Percentiles rank a stretch among this genome's conserved stretches.
Evolutionary conservation across 2,329 filamentous ascomycete genomes (phyloP).

Genomic region (Colletotrichum cordylinicola): DNA sequence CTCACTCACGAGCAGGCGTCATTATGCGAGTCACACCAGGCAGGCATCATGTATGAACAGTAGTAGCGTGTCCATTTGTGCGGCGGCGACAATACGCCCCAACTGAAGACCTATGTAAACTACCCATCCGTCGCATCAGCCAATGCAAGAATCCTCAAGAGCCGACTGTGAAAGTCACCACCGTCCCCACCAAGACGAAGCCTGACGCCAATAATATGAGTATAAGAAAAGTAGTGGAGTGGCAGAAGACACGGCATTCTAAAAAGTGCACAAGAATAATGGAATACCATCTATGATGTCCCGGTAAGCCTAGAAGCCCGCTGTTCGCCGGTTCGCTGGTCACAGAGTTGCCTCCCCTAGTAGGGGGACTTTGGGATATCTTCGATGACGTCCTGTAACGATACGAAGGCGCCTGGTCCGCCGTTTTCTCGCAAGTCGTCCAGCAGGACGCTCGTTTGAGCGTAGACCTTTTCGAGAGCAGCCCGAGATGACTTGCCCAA

Average conservation of each 20-base stretch:
- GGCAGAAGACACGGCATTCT: background rate
- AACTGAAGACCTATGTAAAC: conserved; percentile 8
- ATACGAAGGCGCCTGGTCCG: conserved; percentile 83
- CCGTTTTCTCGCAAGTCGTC: conserved; percentile 82
- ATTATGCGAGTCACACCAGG: background rate
- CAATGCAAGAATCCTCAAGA: conserved; percentile 13
- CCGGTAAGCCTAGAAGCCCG: background rate
- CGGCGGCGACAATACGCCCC: conserved; percentile 9
- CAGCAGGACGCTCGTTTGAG: conserved; percentile 87
- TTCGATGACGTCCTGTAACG: conserved; percentile 55
- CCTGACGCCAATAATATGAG: conserved; percentile 19
- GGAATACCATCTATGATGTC: conserved; percentile 6
- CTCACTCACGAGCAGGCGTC: background rate
- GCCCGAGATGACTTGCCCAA: conserved; percentile 89
- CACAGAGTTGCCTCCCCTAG: background rate
- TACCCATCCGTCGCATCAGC: conserved; percentile 5
- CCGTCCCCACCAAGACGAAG: conserved; percentile 2
- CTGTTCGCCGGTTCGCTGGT: background rate
- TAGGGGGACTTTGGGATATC: conserved; percentile 44
- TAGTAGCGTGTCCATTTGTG: conserved; percentile 9
- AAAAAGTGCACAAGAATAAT: conserved; percentile 3
- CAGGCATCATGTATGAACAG: background rate
- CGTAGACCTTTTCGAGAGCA: conserved; percentile 82
- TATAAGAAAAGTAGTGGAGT: background rate
- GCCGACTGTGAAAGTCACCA: conserved; percentile 2